Evolutionary conservation across 441 rosid species (phyloP), one percentile per base, ranked within the genome.

Genomic region (Croton setiger): DNA sequence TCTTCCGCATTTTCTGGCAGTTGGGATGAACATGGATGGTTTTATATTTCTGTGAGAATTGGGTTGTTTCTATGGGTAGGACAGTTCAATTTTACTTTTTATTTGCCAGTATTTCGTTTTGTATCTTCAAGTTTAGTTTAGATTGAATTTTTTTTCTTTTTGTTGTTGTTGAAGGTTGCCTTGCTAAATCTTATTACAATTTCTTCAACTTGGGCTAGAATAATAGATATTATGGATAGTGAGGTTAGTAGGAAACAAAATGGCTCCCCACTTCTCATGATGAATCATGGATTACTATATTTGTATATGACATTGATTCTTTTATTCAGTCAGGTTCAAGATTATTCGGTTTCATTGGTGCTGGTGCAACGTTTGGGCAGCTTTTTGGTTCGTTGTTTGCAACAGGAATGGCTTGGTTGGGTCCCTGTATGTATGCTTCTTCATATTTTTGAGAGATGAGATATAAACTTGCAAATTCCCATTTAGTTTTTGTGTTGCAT

Each of bases 311-410:
- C 73, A 64, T 74, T 67, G 59, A 36, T 76, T 41, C 75, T 63
- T 76, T 55, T 72, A 51, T 88, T 66, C 93, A 91, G 98, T 91
- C 98, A 86, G 97, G 98, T 78, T 89, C 96, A 64, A 86, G 98
- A 85, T 85, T 91, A 83, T 93, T 93, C 41, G 98, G 97, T 64
- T 89, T 91, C 85, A 84, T 91, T 70, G 98, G 98, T 74, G 98
- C 97, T 63, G 98, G 96, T 70, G 98, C 98, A 61, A 93, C 97
- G 21, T 86, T 93, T 60, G 97, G 98, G 31, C 95, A 93, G 89
- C 96, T 93, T 75, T 87, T 88, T 82, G 97, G 98, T 35, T 91
- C 96, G 2, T 81, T 93, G 67, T 89, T 89, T 83, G 98, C 97
- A 49, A 81, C 93, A 21, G 82, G 75, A 62, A 81, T 91, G 89